phyloP scores from a whole-genome alignment of 345 rosid genomes.

The Eutrema yunnanense region DNA sequence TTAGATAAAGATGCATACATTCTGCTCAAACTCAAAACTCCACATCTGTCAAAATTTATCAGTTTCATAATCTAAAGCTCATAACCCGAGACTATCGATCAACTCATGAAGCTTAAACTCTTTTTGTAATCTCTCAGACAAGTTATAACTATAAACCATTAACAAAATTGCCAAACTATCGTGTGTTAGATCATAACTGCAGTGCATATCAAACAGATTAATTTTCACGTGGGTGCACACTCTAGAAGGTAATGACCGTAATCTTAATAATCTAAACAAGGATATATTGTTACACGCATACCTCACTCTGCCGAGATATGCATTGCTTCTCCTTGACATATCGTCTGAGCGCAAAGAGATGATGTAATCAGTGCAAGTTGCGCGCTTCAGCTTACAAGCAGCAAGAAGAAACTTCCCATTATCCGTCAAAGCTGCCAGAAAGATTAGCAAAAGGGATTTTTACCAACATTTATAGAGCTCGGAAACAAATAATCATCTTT shows the following conservation, averaged over 20 bases:
- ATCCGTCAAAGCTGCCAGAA: slow-evolving; percentile 47
- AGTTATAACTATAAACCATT: neutral
- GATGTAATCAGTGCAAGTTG: slow-evolving; percentile 64
- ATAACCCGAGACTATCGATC: neutral
- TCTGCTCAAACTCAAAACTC: too few relatives aligned
- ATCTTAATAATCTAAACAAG: neutral
- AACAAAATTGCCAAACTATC: neutral
- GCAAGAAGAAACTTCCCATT: slow-evolving; percentile 71
- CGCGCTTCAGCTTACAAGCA: slow-evolving; percentile 56
- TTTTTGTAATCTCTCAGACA: neutral
- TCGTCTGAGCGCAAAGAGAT: slow-evolving; percentile 44
- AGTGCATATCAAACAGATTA: neutral
- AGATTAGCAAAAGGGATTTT: too few relatives aligned
- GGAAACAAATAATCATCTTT: neutral
- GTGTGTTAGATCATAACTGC: neutral
- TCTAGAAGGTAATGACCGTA: neutral
- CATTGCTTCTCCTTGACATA: slow-evolving; percentile 37
- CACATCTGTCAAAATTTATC: neutral
- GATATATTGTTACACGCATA: slow-evolving; percentile 6
- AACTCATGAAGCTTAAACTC: neutral
- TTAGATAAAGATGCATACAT: neutral
- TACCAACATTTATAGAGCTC: neutral
- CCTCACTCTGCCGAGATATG: slow-evolving; percentile 63
- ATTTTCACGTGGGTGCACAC: neutral
- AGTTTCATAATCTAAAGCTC: neutral